These are phyloP conservation scores for Trichothecium sympodiale DNA, from an alignment of 2,329 filamentous ascomycete species.

Conservation along the genomic window DNA sequence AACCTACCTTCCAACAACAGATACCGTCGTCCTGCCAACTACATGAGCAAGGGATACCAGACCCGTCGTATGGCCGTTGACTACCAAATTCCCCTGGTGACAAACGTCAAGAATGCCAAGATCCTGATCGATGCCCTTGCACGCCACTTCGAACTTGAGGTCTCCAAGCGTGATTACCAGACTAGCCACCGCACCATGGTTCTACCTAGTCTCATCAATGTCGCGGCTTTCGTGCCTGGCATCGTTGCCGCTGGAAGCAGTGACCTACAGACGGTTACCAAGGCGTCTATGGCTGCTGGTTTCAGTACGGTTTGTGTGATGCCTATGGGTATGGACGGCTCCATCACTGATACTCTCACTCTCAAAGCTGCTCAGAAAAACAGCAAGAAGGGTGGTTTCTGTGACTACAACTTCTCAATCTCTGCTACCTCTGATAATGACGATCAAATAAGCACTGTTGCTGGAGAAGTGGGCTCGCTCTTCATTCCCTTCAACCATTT, in stretches of 20 bases:
- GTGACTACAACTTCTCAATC: conserved; percentile 73
- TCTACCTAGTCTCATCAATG: conserved; percentile 65
- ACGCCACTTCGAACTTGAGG: conserved; percentile 74
- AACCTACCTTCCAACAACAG: conserved; percentile 98
- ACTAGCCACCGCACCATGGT: conserved; percentile 71
- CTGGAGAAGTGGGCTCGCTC: conserved; percentile 64
- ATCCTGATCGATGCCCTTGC: conserved; percentile 90
- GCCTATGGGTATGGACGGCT: conserved; percentile 62
- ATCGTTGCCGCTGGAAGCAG: conserved; percentile 52
- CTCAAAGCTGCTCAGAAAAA: conserved; percentile 63
- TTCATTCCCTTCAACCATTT: conserved; percentile 78
- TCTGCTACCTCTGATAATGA: conserved; percentile 63
- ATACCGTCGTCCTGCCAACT: conserved; percentile 91
- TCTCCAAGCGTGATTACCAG: conserved; percentile 80
- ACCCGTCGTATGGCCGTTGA: conserved; percentile 97
- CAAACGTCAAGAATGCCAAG: conserved; percentile 99
- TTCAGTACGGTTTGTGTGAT: conserved; percentile 76
- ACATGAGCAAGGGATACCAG: conserved; percentile 96
- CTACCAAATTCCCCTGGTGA: conserved; percentile 91
- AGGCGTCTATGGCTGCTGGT: conserved; percentile 61
- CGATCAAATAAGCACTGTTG: conserved; percentile 62
- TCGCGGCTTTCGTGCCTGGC: conserved; percentile 70
- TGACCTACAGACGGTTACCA: conserved; percentile 60
- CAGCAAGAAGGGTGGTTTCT: conserved; percentile 54
- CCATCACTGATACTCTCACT: conserved; percentile 61